Evolutionary conservation across 2,329 filamentous ascomycete species (phyloP).

Genomic region (Aspergillus flavus): DNA sequence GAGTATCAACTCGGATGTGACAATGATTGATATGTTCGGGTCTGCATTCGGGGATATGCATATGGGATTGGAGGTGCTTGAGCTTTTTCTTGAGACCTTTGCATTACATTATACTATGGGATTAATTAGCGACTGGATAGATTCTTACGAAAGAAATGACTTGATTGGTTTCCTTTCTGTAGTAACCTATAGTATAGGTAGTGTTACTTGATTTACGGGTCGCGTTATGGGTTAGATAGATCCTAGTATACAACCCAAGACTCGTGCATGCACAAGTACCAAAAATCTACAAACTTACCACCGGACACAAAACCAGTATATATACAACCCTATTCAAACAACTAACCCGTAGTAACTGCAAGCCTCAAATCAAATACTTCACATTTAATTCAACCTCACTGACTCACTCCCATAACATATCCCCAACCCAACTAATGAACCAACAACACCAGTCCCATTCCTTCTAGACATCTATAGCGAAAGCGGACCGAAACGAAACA

Average conservation of each 20-base stretch:
- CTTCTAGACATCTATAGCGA: background rate
- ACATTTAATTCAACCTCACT: background rate
- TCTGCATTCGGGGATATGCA: background rate
- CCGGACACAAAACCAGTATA: background rate
- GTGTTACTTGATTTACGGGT: background rate
- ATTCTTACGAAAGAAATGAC: constrained; percentile 31
- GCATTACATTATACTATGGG: constrained; percentile 25
- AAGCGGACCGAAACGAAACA: background rate
- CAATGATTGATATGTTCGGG: background rate
- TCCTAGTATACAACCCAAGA: background rate
- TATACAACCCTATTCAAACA: background rate
- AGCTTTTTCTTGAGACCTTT: constrained; percentile 1
- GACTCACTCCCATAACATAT: background rate
- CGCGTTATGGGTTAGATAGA: background rate
- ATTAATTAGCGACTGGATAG: constrained; percentile 40
- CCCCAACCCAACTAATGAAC: background rate
- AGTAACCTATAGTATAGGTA: background rate
- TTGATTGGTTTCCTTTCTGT: constrained; percentile 2
- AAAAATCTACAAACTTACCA: background rate
- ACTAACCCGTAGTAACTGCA: background rate
- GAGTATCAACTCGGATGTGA: background rate
- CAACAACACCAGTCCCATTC: background rate
- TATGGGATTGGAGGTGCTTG: background rate
- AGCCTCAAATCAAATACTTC: background rate
- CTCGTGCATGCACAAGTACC: background rate